Conservation (phyloP, 768 basidiomycete species). For the Tricholoma matsutake region DNA sequence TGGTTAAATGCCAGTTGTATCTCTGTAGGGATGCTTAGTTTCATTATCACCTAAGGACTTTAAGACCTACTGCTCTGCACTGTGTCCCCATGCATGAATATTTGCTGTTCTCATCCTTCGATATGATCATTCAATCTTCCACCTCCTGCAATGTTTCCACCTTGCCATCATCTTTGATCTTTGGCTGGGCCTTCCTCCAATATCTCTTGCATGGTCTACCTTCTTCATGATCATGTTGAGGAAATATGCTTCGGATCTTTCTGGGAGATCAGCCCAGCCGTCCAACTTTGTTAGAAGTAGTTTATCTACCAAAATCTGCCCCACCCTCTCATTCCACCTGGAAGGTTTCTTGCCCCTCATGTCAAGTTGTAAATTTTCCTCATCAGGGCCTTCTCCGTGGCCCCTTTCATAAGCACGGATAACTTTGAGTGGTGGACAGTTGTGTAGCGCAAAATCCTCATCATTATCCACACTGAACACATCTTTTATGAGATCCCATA, state of each 20-base stretch:
- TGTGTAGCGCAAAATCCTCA: background rate
- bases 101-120: no score
- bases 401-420: background rate
- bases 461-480: background rate
- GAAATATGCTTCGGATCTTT: conserved; percentile 9
- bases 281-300: conserved; percentile 1
- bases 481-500: background rate
- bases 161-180: no score
- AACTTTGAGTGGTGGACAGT: background rate
- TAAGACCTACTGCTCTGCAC: no score
- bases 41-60: no score
- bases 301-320: no score
- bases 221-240: conserved; percentile 6
- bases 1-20: background rate
- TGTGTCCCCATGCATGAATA: no score
- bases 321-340: no score
- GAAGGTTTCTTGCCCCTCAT: no score
- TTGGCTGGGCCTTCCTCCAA: no score
- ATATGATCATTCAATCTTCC: no score
- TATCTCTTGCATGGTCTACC: conserved; percentile 1
- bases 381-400: conserved; percentile 4
- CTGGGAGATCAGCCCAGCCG: conserved; percentile 1
- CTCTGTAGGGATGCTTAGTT: background rate
- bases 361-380: no score
- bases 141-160: no score